phyloP scores from a whole-genome alignment of 768 basidiomycete species.

The Kwoniella mangroviensis region DNA sequence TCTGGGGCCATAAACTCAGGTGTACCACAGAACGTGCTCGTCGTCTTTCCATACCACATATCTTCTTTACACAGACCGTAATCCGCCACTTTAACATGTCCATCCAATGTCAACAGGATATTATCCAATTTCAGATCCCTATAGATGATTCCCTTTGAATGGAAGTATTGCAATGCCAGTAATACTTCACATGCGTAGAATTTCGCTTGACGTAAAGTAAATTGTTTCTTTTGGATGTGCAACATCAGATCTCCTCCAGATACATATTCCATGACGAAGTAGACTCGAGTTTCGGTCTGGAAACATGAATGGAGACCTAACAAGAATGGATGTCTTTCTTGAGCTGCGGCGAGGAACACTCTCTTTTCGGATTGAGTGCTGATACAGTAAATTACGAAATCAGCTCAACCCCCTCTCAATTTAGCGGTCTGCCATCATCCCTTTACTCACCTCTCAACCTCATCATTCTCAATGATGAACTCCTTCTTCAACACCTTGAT shows the following conservation, averaged over 20 bases:
- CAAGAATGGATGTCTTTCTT: constrained; percentile 95
- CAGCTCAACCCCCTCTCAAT: background rate
- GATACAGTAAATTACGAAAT: constrained; percentile 2
- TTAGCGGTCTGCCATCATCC: background rate
- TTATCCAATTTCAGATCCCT: constrained; percentile 95
- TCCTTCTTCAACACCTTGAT: constrained; percentile 99
- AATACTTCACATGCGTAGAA: constrained; percentile 98
- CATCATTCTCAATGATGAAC: constrained; percentile 99
- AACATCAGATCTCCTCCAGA: constrained; percentile 99
- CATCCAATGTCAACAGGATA: constrained; percentile 92
- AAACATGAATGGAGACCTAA: constrained; percentile 97
- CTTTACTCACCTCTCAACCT: constrained; percentile 85
- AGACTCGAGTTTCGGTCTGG: constrained; percentile 98
- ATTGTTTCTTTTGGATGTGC: constrained; percentile 98
- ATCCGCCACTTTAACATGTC: constrained; percentile 98
- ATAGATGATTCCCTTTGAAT: constrained; percentile 97
- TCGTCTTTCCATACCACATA: constrained; percentile 95
- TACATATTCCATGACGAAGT: constrained; percentile 99
- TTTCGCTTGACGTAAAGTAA: constrained; percentile 96
- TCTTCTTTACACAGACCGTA: constrained; percentile 99
- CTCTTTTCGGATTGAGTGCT: constrained; percentile 99
- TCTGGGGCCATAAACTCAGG: constrained; percentile 99
- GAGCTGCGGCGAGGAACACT: constrained; percentile 94
- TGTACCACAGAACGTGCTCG: constrained; percentile 98
- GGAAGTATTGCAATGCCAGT: constrained; percentile 95